phyloP scores from a whole-genome alignment of 2,329 filamentous ascomycete species.

The Incumbomyces lentus region DNA sequence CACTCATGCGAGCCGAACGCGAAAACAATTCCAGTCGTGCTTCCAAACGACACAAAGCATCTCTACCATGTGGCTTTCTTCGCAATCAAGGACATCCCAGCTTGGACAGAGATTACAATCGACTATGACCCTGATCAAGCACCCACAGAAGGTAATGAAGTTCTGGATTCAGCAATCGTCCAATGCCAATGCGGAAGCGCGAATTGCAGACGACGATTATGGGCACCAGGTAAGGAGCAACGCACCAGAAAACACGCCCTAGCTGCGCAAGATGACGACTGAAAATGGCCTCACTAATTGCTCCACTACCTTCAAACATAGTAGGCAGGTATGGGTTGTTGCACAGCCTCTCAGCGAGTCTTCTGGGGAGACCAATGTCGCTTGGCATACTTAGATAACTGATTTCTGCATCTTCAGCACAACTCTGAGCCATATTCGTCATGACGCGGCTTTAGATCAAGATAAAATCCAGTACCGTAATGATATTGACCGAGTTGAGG shows the following conservation, averaged over 20 bases:
- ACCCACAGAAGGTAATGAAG: conserved; percentile 3
- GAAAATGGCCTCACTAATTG: too few species aligned
- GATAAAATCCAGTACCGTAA: too few species aligned
- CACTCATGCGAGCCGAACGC: conserved; percentile 40
- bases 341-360: too few species aligned
- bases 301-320: too few species aligned
- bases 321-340: too few species aligned
- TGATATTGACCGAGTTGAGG: too few species aligned
- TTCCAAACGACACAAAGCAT: conserved; percentile 29
- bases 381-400: too few species aligned
- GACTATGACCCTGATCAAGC: conserved; percentile 33
- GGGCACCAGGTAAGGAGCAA: conserved; percentile 18
- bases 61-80: conserved; percentile 41
- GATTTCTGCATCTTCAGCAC: too few species aligned
- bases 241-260: neutral
- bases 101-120: conserved; percentile 36
- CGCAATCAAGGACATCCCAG: conserved; percentile 31
- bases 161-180: conserved; percentile 29
- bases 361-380: too few species aligned
- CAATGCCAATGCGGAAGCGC: conserved; percentile 35
- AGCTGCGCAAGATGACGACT: too few species aligned
- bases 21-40: conserved; percentile 34
- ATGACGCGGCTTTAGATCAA: too few species aligned
- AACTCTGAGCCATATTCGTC: too few species aligned
- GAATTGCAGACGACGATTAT: conserved; percentile 36